Percentiles rank a stretch among this genome's conserved stretches.
Conservation (phyloP, 768 basidiomycete species). For the Mycena albidolilacea region DNA sequence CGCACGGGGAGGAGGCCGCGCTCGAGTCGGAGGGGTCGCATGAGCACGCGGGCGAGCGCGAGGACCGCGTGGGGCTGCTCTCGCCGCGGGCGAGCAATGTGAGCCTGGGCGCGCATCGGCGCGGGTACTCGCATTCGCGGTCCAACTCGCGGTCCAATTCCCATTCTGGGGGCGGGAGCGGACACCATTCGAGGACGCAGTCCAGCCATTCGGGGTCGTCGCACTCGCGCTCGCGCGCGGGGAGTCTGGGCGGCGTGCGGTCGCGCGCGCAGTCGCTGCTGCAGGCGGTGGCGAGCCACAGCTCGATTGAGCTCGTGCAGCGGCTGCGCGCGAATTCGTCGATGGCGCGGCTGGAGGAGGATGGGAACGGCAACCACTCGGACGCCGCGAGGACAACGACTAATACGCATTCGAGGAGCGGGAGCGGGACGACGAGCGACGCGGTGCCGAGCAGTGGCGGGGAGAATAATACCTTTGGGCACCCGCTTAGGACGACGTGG, state of each 20-base stretch:
- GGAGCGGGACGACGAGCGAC: slow-evolving; percentile 60
- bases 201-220: slow-evolving; percentile 55
- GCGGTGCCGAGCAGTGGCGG: slow-evolving; percentile 63
- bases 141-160: slow-evolving; percentile 48
- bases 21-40: slow-evolving; percentile 70
- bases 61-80: slow-evolving; percentile 73
- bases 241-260: slow-evolving; percentile 63
- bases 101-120: slow-evolving; percentile 47
- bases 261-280: slow-evolving; percentile 78
- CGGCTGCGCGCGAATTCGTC: slow-evolving; percentile 76
- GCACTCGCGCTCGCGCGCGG: slow-evolving; percentile 54
- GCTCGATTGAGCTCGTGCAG: slow-evolving; percentile 69
- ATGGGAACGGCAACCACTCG: slow-evolving; percentile 37
- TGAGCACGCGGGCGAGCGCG: slow-evolving; percentile 74
- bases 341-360: slow-evolving; percentile 78
- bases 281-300: slow-evolving; percentile 75
- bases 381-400: slow-evolving; percentile 6
- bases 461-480: slow-evolving; percentile 86
- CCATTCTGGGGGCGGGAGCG: slow-evolving; percentile 24
- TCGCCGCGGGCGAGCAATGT: slow-evolving; percentile 55
- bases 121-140: slow-evolving; percentile 50
- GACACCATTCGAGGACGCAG: slow-evolving; percentile 43
- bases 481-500: slow-evolving; percentile 62
- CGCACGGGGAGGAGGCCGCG: slow-evolving; percentile 24
- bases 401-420: slow-evolving; percentile 61